Evolutionary conservation across 768 basidiomycete genomes (phyloP).

Genomic region (Podaxis sp.): DNA sequence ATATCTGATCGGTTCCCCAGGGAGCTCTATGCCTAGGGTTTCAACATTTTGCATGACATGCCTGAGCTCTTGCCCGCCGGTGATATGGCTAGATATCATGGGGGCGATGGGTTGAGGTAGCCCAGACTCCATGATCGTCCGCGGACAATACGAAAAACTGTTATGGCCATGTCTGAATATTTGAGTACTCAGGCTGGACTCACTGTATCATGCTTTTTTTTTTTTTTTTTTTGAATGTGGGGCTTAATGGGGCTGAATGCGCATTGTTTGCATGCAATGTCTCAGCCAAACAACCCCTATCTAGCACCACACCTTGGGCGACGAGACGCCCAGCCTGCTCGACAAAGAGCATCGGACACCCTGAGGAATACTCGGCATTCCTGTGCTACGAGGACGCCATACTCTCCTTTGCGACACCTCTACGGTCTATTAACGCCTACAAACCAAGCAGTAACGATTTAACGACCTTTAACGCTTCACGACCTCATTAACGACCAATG

Average conservation of each 20-base stretch:
- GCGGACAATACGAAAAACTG: too few relatives aligned
- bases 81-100: not conserved
- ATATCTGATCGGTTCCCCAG: not conserved
- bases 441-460: constrained; percentile 6
- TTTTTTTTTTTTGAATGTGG: too few relatives aligned
- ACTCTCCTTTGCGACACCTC: constrained; percentile 10
- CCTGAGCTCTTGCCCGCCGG: not conserved
- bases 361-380: constrained; percentile 6
- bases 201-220: too few relatives aligned
- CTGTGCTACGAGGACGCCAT: not conserved
- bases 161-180: too few relatives aligned
- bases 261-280: not conserved
- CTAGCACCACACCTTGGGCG: not conserved
- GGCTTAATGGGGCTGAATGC: not conserved
- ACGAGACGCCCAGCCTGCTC: not conserved
- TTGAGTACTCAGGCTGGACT: too few relatives aligned
- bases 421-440: not conserved
- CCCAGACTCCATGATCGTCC: too few relatives aligned
- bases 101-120: not conserved
- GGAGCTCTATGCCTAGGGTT: not conserved
- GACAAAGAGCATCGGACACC: not conserved
- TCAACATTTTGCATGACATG: not conserved
- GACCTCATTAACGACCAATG: constrained; percentile 11
- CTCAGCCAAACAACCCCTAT: constrained; percentile 2
- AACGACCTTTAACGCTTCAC: constrained; percentile 3